A percentile compares a stretch with the other conserved stretches of the same genome.
These are phyloP conservation scores for Puccinellia tenuiflora DNA, from an alignment of 176 grass and related monocot species.

Conservation along the genomic window DNA sequence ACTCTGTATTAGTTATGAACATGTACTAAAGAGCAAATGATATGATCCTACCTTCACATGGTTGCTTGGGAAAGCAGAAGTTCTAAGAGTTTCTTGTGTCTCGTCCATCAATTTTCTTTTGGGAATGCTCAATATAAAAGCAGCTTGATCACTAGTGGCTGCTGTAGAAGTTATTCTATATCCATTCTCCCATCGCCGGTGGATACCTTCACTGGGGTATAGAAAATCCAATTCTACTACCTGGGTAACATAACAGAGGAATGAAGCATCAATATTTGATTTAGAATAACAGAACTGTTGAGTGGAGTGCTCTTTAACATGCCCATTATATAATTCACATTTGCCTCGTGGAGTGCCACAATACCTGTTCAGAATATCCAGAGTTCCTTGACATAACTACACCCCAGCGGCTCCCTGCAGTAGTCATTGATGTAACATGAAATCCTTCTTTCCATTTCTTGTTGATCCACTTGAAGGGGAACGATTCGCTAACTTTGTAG, in stretches of 20 bases:
- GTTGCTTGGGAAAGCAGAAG: constrained; percentile 95
- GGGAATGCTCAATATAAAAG: constrained; percentile 90
- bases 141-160: constrained; percentile 91
- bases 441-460: constrained; percentile 99
- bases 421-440: constrained; percentile 99
- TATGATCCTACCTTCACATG: constrained; percentile 82
- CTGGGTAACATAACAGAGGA: constrained; percentile 36
- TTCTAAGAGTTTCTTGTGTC: constrained; percentile 96
- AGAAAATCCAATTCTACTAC: constrained; percentile 99
- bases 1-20: neutral
- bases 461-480: constrained; percentile 99
- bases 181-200: constrained; percentile 83
- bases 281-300: neutral
- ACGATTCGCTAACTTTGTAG: constrained; percentile 98
- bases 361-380: constrained; percentile 91
- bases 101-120: constrained; percentile 88
- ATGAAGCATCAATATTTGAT: constrained; percentile 6
- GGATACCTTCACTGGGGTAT: constrained; percentile 97
- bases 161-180: constrained; percentile 95
- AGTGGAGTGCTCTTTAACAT: neutral
- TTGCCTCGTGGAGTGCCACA: neutral
- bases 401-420: constrained; percentile 93
- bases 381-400: constrained; percentile 98
- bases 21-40: neutral
- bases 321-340: neutral